phyloP scores from a whole-genome alignment of 2,329 filamentous ascomycete genomes.

The Penicillium olsonii region DNA sequence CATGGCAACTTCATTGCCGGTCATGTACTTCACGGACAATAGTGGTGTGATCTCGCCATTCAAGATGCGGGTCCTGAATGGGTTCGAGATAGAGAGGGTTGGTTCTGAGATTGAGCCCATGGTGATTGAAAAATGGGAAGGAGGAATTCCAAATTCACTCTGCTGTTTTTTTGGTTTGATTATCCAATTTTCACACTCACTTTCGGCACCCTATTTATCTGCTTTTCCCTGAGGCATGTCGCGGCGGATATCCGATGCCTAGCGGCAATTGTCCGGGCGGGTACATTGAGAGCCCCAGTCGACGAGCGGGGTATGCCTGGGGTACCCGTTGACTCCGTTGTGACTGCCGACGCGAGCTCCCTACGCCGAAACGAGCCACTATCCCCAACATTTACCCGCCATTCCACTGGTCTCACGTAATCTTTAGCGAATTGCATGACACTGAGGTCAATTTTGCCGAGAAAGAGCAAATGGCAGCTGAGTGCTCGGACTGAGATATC shows the following conservation, averaged over 20 bases:
- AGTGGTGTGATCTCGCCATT: conserved; percentile 31
- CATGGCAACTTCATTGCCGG: conserved; percentile 16
- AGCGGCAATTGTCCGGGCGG: not conserved
- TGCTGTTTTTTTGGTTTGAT: not conserved
- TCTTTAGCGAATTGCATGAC: no score
- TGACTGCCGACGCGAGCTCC: no score
- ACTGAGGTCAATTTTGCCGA: no score
- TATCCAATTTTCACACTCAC: not conserved
- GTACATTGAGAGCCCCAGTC: not conserved
- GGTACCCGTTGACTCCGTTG: no score
- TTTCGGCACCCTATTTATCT: not conserved
- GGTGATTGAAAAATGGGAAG: not conserved
- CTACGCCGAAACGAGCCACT: no score
- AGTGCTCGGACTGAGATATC: no score
- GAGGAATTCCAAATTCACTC: not conserved
- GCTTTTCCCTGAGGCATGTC: not conserved
- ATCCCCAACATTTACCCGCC: no score
- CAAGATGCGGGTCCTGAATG: conserved; percentile 32
- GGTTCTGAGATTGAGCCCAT: conserved; percentile 22
- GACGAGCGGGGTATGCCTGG: not conserved
- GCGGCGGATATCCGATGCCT: not conserved
- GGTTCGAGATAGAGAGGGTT: conserved; percentile 25
- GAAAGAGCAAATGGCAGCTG: no score
- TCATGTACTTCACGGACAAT: conserved; percentile 34
- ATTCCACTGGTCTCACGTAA: no score